A percentile compares a stretch with the other conserved stretches of the same genome.
phyloP scores from a whole-genome alignment of 2,329 filamentous ascomycete genomes.

The Penicillium sp. region DNA sequence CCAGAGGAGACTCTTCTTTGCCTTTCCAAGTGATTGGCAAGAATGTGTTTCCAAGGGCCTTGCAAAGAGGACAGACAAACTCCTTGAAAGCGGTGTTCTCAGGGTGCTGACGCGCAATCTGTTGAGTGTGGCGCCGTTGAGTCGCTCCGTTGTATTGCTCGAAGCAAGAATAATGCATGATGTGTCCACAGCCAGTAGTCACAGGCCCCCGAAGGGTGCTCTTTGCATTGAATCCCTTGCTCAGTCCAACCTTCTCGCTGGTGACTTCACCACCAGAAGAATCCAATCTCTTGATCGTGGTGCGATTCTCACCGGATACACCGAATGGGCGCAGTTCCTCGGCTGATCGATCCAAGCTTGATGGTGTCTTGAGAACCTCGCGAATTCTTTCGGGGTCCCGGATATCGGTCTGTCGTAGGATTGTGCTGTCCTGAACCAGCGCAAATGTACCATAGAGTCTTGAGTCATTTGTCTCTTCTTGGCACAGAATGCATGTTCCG shows the following conservation, averaged over 20 bases:
- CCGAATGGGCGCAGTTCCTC: slow-evolving; percentile 86
- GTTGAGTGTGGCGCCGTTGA: slow-evolving; percentile 78
- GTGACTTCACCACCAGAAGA: slow-evolving; percentile 69
- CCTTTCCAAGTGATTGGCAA: slow-evolving; percentile 94
- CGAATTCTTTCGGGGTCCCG: slow-evolving; percentile 79
- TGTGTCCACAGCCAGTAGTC: slow-evolving; percentile 89
- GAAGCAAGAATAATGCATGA: slow-evolving; percentile 98
- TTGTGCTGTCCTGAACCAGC: slow-evolving; percentile 79
- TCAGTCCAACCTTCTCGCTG: slow-evolving; percentile 77
- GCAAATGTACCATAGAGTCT: slow-evolving; percentile 92
- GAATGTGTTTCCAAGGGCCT: slow-evolving; percentile 93
- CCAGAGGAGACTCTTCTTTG: slow-evolving; percentile 79
- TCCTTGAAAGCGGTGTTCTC: slow-evolving; percentile 78
- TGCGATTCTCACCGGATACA: slow-evolving; percentile 82
- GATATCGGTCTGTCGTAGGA: slow-evolving; percentile 83
- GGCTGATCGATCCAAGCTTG: slow-evolving; percentile 80
- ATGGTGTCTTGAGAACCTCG: slow-evolving; percentile 76
- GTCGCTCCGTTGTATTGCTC: slow-evolving; percentile 87
- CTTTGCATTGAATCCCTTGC: slow-evolving; percentile 79
- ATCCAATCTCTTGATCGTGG: slow-evolving; percentile 73
- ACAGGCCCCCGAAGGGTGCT: slow-evolving; percentile 73
- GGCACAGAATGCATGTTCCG: slow-evolving; percentile 92
- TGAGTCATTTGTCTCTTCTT: slow-evolving; percentile 90
- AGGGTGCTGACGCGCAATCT: slow-evolving; percentile 92
- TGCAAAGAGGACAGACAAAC: slow-evolving; percentile 95